Evolutionary conservation across 495 filamentous ascomycete species (phyloP).

Genomic region (Neurospora tetraspora): DNA sequence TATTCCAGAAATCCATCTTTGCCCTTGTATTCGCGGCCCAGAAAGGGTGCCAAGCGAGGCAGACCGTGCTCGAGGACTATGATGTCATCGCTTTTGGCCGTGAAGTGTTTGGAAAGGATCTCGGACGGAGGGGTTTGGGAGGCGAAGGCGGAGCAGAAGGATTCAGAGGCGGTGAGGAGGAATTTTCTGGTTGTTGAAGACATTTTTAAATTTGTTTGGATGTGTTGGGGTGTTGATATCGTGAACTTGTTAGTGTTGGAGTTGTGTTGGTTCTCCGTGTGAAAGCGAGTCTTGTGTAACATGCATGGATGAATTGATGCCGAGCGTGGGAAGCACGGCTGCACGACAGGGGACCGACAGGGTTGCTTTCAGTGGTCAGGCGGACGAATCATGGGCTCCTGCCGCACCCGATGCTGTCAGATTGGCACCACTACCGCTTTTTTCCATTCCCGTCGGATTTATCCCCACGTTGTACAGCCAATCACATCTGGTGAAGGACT

Average conservation of each 20-base stretch:
- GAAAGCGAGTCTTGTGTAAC: not conserved
- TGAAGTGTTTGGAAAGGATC: constrained; percentile 42
- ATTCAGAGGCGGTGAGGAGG: constrained; percentile 32
- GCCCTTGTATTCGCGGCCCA: constrained; percentile 46
- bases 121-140: constrained; percentile 16
- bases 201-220: not conserved
- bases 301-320: not conserved
- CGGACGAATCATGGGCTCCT: not conserved
- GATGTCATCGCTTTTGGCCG: constrained; percentile 17
- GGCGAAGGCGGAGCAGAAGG: constrained; percentile 41
- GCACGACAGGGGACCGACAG: not conserved
- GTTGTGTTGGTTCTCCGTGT: not conserved
- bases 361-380: not conserved
- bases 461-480: too few species aligned
- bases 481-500: too few species aligned
- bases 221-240: not conserved
- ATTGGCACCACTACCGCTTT: too few species aligned
- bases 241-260: not conserved
- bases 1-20: constrained; percentile 36
- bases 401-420: not conserved
- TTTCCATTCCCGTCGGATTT: too few species aligned
- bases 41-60: constrained; percentile 40
- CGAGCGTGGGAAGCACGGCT: not conserved
- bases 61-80: constrained; percentile 49
- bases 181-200: constrained; percentile 9